Percentiles rank a stretch among this genome's conserved stretches.
phyloP scores from a whole-genome alignment of 2,329 filamentous ascomycete genomes.

The Aspergillus niger region DNA sequence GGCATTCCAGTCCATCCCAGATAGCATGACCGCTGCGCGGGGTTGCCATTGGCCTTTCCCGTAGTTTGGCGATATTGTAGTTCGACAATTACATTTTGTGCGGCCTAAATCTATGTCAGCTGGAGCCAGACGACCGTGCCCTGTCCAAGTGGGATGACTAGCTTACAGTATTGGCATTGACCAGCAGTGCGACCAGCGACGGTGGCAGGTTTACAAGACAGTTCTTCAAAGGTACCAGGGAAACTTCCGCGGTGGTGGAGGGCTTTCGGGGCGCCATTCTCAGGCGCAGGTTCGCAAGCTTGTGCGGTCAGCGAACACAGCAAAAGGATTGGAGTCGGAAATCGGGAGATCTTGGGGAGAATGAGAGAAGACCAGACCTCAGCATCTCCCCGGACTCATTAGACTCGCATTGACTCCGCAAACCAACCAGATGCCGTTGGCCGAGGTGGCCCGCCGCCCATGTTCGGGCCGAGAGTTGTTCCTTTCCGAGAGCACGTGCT shows the following conservation, averaged over 20 bases:
- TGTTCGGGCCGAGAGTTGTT: slow-evolving; percentile 36
- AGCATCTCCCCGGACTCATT: slow-evolving; percentile 27
- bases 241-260: slow-evolving; percentile 76
- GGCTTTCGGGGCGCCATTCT: slow-evolving; percentile 52
- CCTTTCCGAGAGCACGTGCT: slow-evolving; percentile 34
- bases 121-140: slow-evolving; percentile 19
- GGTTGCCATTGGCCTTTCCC: slow-evolving; percentile 53
- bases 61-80: slow-evolving; percentile 70
- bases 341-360: slow-evolving; percentile 12
- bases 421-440: slow-evolving; percentile 26
- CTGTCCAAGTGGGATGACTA: slow-evolving; percentile 6
- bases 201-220: slow-evolving; percentile 92
- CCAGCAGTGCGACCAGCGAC: slow-evolving; percentile 78
- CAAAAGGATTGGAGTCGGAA: slow-evolving; percentile 12
- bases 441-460: slow-evolving; percentile 23
- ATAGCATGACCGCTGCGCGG: slow-evolving; percentile 70
- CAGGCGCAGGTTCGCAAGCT: slow-evolving; percentile 22
- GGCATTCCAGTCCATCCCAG: slow-evolving; percentile 98
- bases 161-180: slow-evolving; percentile 85
- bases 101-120: slow-evolving; percentile 58
- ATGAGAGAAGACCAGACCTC: slow-evolving; percentile 25
- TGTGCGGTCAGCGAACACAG: slow-evolving; percentile 16
- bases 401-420: slow-evolving; percentile 26
- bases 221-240: slow-evolving; percentile 84
- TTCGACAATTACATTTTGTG: slow-evolving; percentile 96